These are phyloP conservation scores for Suillus americanus DNA, from an alignment of 768 basidiomycete species.

Conservation along the genomic window DNA sequence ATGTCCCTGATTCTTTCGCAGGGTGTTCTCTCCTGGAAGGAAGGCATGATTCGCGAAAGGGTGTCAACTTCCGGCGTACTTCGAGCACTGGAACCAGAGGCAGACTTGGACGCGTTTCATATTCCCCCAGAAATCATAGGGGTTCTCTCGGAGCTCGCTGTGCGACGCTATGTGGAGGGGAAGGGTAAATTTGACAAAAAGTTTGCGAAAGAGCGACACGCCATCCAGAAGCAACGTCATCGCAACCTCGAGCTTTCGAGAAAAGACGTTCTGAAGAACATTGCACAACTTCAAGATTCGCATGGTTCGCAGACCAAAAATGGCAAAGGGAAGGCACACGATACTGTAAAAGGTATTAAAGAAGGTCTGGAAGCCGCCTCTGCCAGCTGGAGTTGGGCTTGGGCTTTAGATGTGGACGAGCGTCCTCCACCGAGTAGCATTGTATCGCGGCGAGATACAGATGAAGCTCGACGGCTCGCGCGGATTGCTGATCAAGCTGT, in stretches of 20 bases:
- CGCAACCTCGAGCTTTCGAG: conserved; percentile 64
- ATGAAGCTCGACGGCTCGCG: conserved; percentile 72
- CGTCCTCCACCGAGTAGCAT: conserved; percentile 90
- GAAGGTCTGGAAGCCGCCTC: conserved; percentile 41
- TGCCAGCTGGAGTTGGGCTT: conserved; percentile 77
- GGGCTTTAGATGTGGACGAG: conserved; percentile 80
- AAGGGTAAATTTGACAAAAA: conserved; percentile 62
- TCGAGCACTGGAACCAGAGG: conserved; percentile 75
- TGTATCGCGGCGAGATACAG: conserved; percentile 84
- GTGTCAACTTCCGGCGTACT: conserved; percentile 80
- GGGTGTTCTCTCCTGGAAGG: conserved; percentile 39
- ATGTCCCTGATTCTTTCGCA: conserved; percentile 19
- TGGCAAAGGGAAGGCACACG: conserved; percentile 21
- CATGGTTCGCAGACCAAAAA: conserved; percentile 13
- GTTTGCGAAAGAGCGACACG: conserved; percentile 54
- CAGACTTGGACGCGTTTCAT: conserved; percentile 63
- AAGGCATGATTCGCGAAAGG: conserved; percentile 88
- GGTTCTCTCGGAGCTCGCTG: conserved; percentile 66
- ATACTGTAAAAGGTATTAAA: conserved; percentile 20
- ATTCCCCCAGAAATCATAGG: conserved; percentile 71
- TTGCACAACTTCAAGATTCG: conserved; percentile 42
- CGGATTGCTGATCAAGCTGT: conserved; percentile 70
- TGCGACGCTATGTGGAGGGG: conserved; percentile 75
- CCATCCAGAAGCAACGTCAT: conserved; percentile 65
- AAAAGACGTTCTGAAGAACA: conserved; percentile 57